Percentiles rank a stretch among this genome's conserved stretches.
phyloP scores from a whole-genome alignment of 345 rosid genomes.

The Sonneratia alba region DNA sequence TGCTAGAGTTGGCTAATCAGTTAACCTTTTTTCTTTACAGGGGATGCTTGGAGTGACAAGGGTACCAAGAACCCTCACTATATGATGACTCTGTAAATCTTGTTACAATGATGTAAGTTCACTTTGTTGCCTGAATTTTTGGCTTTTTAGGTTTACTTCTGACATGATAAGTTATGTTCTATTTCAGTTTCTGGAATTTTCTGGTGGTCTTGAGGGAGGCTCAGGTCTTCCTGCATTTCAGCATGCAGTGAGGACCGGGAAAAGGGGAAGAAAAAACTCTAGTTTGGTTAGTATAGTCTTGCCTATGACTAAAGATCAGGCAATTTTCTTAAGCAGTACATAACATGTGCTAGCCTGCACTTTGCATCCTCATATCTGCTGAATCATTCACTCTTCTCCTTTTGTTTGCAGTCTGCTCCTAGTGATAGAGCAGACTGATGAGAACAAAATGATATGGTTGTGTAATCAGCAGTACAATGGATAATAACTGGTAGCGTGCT shows the following conservation, averaged over 20 bases:
- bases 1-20: too few species aligned
- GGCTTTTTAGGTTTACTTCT: too few species aligned
- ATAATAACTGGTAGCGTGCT: too few species aligned
- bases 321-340: not conserved
- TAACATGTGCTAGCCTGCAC: not conserved
- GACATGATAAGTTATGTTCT: not conserved
- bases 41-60: too few species aligned
- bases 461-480: too few species aligned
- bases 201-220: conserved; percentile 84
- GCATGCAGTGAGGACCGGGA: conserved; percentile 62
- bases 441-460: too few species aligned
- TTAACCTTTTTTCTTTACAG: too few species aligned
- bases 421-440: not conserved
- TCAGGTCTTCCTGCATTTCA: conserved; percentile 90
- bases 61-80: too few species aligned
- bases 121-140: too few species aligned
- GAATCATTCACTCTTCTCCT: not conserved
- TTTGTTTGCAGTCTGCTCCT: not conserved
- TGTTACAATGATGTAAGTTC: too few species aligned
- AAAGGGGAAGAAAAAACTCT: conserved; percentile 21
- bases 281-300: conserved; percentile 16
- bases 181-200: conserved; percentile 47
- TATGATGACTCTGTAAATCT: too few species aligned
- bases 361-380: not conserved
- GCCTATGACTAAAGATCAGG: not conserved